Evolutionary conservation across 2,329 filamentous ascomycete genomes (phyloP).

Genomic region (Acarospora socialis): DNA sequence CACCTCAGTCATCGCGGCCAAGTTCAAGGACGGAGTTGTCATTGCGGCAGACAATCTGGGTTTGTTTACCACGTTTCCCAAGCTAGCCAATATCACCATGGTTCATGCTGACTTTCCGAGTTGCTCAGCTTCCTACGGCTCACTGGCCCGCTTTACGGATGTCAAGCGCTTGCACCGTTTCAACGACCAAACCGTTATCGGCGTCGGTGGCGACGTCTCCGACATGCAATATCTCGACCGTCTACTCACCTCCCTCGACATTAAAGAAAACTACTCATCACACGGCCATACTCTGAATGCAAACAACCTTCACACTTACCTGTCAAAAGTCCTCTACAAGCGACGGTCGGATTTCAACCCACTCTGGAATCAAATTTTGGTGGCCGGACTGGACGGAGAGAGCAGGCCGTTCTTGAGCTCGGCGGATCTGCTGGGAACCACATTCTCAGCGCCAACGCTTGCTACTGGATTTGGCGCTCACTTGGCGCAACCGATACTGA

Average conservation of each 20-base stretch:
- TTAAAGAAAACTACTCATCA: conserved; percentile 70
- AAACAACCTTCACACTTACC: conserved; percentile 90
- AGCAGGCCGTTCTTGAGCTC: conserved; percentile 78
- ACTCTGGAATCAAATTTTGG: conserved; percentile 89
- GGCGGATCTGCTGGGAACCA: conserved; percentile 84
- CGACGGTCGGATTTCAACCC: conserved; percentile 93
- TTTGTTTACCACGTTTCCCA: conserved; percentile 28
- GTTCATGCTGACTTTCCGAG: conserved; percentile 13
- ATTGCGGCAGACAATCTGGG: conserved; percentile 95
- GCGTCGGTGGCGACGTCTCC: conserved; percentile 91
- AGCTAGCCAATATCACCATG: neutral
- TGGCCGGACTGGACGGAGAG: conserved; percentile 72
- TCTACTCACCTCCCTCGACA: conserved; percentile 71
- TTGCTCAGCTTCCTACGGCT: conserved; percentile 81
- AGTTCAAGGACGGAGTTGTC: conserved; percentile 92
- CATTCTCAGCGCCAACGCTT: conserved; percentile 73
- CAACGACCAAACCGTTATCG: conserved; percentile 68
- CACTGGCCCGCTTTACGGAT: conserved; percentile 88
- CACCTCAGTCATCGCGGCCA: conserved; percentile 86
- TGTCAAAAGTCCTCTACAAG: conserved; percentile 90
- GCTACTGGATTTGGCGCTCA: conserved; percentile 90
- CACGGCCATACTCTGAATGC: conserved; percentile 54
- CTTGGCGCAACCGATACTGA: conserved; percentile 83
- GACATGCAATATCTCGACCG: conserved; percentile 99
- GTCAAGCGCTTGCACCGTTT: conserved; percentile 90